Evolutionary conservation across 345 rosid genomes (phyloP).

Genomic region (Pelargonium nanum): DNA sequence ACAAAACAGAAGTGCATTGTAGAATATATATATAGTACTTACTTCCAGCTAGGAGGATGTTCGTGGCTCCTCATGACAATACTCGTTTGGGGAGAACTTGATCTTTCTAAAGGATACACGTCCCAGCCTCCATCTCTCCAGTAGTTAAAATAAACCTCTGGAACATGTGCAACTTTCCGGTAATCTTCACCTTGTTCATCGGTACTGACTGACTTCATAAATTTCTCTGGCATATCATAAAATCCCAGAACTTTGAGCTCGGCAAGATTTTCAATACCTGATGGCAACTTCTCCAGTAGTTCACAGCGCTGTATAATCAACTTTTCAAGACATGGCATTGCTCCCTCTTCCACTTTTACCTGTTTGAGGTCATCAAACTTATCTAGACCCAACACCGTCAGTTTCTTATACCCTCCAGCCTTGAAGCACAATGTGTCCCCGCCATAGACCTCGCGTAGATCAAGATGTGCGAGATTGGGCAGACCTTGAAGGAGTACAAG

Average conservation of each 20-base stretch:
- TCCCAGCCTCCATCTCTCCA: background rate
- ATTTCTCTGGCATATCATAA: constrained; percentile 12
- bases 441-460: constrained; percentile 10
- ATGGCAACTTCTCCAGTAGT: constrained; percentile 15
- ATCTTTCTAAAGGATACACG: background rate
- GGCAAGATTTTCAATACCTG: constrained; percentile 10
- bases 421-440: constrained; percentile 12
- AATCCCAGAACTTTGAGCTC: constrained; percentile 15
- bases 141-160: background rate
- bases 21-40: too few relatives aligned
- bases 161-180: background rate
- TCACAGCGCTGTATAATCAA: constrained; percentile 14
- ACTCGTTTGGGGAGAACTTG: too few relatives aligned
- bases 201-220: too few relatives aligned
- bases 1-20: too few relatives aligned
- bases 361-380: constrained; percentile 4
- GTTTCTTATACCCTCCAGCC: constrained; percentile 10
- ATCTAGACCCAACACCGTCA: constrained; percentile 15
- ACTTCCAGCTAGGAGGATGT: too few relatives aligned
- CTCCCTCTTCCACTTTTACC: constrained; percentile 13
- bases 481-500: constrained; percentile 7
- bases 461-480: constrained; percentile 20
- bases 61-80: too few relatives aligned
- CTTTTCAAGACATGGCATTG: constrained; percentile 20
- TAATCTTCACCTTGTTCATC: background rate